Evolutionary conservation across 176 grass and related monocot species (phyloP).

Genomic region (Carex kokanica): DNA sequence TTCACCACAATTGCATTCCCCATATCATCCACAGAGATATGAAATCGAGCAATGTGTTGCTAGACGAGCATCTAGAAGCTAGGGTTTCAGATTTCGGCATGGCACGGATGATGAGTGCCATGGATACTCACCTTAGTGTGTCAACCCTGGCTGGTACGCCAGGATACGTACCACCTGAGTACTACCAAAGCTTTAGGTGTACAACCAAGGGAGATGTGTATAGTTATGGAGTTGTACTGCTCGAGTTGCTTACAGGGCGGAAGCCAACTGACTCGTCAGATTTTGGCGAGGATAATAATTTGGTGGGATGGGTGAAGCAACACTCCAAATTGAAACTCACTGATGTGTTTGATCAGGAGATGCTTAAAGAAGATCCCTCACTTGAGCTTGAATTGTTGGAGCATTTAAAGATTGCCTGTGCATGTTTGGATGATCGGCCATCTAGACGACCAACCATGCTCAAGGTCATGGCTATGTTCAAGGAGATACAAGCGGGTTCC

Average conservation of each 20-base stretch:
- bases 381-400: slow-evolving; percentile 73
- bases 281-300: slow-evolving; percentile 84
- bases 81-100: slow-evolving; percentile 97
- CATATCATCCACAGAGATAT: slow-evolving; percentile 97
- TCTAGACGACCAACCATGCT: slow-evolving; percentile 73
- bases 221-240: slow-evolving; percentile 86
- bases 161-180: slow-evolving; percentile 94
- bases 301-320: slow-evolving; percentile 93
- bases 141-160: slow-evolving; percentile 94
- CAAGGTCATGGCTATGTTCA: slow-evolving; percentile 98
- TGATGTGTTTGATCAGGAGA: slow-evolving; percentile 85
- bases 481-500: slow-evolving; percentile 83
- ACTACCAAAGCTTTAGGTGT: slow-evolving; percentile 94
- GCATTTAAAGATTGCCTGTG: slow-evolving; percentile 78
- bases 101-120: slow-evolving; percentile 68
- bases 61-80: slow-evolving; percentile 82
- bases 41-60: slow-evolving; percentile 94
- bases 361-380: slow-evolving; percentile 59
- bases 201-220: slow-evolving; percentile 94
- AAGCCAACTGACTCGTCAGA: slow-evolving; percentile 65
- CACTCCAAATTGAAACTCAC: slow-evolving; percentile 49
- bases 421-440: slow-evolving; percentile 71
- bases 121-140: slow-evolving; percentile 87
- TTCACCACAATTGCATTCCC: slow-evolving; percentile 93
- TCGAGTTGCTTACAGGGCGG: slow-evolving; percentile 84